Conservation (phyloP, 225 moss, liverwort and hornwort species). For the Anthoceros angustus region DNA sequence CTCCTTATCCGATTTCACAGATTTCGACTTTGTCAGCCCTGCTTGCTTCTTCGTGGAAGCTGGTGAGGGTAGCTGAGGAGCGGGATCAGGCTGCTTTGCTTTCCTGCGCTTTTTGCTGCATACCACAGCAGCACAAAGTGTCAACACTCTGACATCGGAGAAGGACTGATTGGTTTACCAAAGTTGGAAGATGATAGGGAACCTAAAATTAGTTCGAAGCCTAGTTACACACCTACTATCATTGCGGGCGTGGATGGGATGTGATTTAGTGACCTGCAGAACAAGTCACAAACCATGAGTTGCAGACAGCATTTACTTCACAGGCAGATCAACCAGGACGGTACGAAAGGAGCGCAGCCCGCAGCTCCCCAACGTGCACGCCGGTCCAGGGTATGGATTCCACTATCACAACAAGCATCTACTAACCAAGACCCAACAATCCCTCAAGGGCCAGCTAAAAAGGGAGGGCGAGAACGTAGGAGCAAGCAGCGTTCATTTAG, state of each 20-base stretch:
- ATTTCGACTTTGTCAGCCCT: conserved; percentile 19
- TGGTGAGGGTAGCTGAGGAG: conserved; percentile 15
- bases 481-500: no score
- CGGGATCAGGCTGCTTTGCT: conserved; percentile 31
- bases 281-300: conserved; percentile 7
- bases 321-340: background rate
- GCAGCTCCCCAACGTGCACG: background rate
- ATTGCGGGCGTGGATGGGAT: conserved; percentile 45
- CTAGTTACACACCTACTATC: conserved; percentile 31
- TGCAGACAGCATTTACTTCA: background rate
- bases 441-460: background rate
- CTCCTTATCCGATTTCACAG: conserved; percentile 23
- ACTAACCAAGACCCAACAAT: background rate
- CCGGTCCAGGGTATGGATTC: background rate
- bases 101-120: conserved; percentile 42
- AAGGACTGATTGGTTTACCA: background rate
- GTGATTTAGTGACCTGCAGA: conserved; percentile 40
- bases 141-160: background rate
- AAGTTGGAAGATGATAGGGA: conserved; percentile 7
- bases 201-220: conserved; percentile 11
- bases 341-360: background rate
- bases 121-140: background rate
- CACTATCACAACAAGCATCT: no score
- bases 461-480: no score
- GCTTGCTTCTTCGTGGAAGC: conserved; percentile 24